A percentile compares a stretch with the other conserved stretches of the same genome.
phyloP scores from a whole-genome alignment of 139 green algal genomes.

The Chlamydomonas asymmetrica region DNA sequence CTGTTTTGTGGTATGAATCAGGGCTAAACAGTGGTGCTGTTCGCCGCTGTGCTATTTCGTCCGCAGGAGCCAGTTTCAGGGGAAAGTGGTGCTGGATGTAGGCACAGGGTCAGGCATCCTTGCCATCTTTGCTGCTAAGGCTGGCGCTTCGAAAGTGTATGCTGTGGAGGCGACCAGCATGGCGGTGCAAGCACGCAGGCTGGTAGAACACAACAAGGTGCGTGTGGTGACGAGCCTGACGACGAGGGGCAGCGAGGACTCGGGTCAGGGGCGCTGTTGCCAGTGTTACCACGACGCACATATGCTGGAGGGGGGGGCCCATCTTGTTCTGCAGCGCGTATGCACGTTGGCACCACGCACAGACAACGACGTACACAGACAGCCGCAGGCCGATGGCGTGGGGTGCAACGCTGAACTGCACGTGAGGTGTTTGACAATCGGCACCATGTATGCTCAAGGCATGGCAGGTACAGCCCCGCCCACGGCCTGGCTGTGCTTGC shows the following conservation, averaged over 20 bases:
- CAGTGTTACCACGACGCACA: too few species aligned
- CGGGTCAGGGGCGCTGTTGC: too few species aligned
- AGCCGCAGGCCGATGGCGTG: too few species aligned
- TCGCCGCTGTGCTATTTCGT: too few species aligned
- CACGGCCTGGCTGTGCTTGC: background rate
- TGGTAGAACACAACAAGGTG: conserved; percentile 87
- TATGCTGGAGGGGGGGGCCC: background rate
- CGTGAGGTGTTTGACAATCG: too few species aligned
- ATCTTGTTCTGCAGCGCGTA: background rate
- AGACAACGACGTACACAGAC: too few species aligned
- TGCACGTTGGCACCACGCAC: too few species aligned
- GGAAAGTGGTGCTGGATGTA: conserved; percentile 91
- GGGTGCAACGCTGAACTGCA: too few species aligned
- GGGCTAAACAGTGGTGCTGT: too few species aligned
- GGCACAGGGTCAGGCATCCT: conserved; percentile 96
- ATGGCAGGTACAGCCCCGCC: too few species aligned
- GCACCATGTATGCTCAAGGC: too few species aligned
- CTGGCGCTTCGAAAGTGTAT: conserved; percentile 63
- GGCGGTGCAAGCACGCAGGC: conserved; percentile 75
- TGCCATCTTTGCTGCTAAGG: conserved; percentile 92
- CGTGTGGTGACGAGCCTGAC: background rate
- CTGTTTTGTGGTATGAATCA: too few species aligned
- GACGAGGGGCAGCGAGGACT: background rate
- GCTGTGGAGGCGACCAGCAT: conserved; percentile 97
- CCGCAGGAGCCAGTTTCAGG: conserved; percentile 48